These are phyloP conservation scores for Pilobolus umbonatus DNA, from an alignment of 192 early-diverging fungal genomes.

Conservation along the genomic window DNA sequence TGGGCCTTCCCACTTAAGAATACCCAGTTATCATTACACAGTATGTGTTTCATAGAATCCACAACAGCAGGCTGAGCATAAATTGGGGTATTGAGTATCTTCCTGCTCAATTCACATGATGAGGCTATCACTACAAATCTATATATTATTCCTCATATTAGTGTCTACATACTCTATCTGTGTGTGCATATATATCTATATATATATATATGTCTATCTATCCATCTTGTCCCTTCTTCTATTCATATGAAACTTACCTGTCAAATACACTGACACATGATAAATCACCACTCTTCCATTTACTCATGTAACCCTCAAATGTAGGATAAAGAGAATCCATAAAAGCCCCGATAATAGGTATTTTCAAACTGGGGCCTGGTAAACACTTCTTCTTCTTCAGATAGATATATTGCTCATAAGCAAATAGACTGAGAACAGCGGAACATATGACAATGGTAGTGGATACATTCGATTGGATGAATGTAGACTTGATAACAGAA, in stretches of 20 bases:
- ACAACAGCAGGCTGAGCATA: slow-evolving; percentile 33
- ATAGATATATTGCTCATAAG: slow-evolving; percentile 38
- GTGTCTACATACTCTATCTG: too few species aligned
- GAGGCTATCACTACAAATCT: slow-evolving; percentile 45
- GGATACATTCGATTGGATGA: slow-evolving; percentile 20
- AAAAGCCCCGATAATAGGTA: slow-evolving; percentile 39
- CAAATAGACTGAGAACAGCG: slow-evolving; percentile 27
- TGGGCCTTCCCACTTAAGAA: slow-evolving; percentile 38
- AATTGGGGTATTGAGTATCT: slow-evolving; percentile 37
- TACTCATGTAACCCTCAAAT: slow-evolving; percentile 42
- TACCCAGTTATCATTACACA: slow-evolving; percentile 39
- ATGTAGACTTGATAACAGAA: slow-evolving; percentile 24
- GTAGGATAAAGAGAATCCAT: slow-evolving; percentile 39
- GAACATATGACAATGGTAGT: slow-evolving; percentile 24
- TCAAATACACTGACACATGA: slow-evolving; percentile 40
- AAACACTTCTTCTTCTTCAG: slow-evolving; percentile 34
- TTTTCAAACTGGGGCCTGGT: slow-evolving; percentile 33
- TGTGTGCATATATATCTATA: slow-evolving; percentile 5
- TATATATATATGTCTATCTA: background rate
- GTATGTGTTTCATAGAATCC: slow-evolving; percentile 37
- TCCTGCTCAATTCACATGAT: slow-evolving; percentile 37
- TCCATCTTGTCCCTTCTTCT: background rate
- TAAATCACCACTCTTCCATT: slow-evolving; percentile 42
- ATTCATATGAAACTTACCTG: slow-evolving; percentile 18
- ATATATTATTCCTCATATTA: too few species aligned